Evolutionary conservation across 169 alveolate genomes (phyloP).

Genomic region (Neospora caninum): DNA sequence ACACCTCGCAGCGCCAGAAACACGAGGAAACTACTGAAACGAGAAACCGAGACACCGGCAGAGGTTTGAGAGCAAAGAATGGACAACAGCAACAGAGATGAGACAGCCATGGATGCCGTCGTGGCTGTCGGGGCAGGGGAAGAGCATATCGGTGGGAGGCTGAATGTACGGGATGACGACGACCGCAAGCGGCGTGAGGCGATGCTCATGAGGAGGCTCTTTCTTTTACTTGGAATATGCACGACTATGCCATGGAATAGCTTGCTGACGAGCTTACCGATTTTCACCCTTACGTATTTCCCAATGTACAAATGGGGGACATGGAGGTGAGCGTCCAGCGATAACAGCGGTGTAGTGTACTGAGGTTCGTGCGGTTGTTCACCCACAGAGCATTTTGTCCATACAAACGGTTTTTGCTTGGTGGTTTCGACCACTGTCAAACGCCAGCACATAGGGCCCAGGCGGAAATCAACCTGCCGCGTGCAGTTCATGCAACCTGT

Average conservation of each 20-base stretch:
- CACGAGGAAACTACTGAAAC: neutral
- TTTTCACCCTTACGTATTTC: conserved; percentile 20
- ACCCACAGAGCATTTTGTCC: too few species aligned
- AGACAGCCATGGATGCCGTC: neutral
- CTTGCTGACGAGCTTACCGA: conserved; percentile 10
- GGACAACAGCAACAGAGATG: neutral
- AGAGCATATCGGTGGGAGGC: too few species aligned
- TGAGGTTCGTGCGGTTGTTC: too few species aligned
- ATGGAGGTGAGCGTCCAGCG: neutral
- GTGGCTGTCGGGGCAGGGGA: too few species aligned
- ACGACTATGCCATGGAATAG: conserved; percentile 21
- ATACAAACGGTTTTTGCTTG: too few species aligned
- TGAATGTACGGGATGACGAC: neutral
- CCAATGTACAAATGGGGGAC: conserved; percentile 32
- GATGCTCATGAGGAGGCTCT: neutral
- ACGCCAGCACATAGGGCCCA: too few species aligned
- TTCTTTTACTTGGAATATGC: neutral
- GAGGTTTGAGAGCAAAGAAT: neutral
- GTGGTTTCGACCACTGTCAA: too few species aligned
- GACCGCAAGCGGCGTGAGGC: neutral
- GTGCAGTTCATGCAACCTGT: too few species aligned
- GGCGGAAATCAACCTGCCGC: too few species aligned
- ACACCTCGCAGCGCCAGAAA: neutral
- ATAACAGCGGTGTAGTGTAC: too few species aligned
- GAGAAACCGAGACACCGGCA: neutral